Evolutionary conservation across 176 grass and related monocot species (phyloP).

Genomic region (Oryza punctata): DNA sequence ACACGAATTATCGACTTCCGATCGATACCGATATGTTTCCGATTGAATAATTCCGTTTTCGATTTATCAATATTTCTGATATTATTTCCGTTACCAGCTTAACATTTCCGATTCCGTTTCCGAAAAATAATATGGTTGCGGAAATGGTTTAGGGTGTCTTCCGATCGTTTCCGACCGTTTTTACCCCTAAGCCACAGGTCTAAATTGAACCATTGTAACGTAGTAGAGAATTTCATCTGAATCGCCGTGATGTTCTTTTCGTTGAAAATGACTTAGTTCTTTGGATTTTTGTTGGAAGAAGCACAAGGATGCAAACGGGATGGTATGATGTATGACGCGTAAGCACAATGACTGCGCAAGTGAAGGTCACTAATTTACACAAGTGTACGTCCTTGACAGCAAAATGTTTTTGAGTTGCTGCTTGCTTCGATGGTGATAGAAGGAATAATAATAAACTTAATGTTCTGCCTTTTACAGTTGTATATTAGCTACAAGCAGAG

Average conservation of each 20-base stretch:
- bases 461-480: background rate
- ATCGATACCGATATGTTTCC: no score
- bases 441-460: no score
- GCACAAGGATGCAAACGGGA: background rate
- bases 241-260: background rate
- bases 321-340: background rate
- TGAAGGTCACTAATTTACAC: background rate
- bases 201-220: background rate
- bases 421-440: no score
- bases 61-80: no score
- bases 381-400: background rate
- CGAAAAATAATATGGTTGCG: no score
- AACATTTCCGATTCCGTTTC: no score
- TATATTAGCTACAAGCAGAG: no score
- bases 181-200: background rate
- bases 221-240: background rate
- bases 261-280: background rate
- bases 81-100: no score
- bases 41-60: no score
- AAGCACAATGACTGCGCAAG: background rate
- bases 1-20: no score
- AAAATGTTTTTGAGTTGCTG: background rate
- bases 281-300: background rate
- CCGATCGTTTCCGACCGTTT: no score
- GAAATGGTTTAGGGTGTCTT: no score